phyloP scores from a whole-genome alignment of 129 eudicot genomes.

The Centrapalus pauciflorus region DNA sequence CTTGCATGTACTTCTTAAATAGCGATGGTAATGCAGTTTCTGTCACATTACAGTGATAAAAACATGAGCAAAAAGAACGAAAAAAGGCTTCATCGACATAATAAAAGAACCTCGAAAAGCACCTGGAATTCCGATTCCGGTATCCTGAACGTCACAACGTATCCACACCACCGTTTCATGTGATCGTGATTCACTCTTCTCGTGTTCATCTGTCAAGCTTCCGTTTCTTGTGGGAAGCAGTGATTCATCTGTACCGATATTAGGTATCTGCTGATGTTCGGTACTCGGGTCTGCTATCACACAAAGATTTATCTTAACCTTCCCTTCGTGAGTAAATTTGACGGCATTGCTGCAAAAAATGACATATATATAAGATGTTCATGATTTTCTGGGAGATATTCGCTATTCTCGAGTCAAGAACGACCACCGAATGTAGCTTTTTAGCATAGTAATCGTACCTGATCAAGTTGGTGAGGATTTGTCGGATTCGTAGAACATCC shows the following conservation, averaged over 20 bases:
- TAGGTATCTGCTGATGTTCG: slow-evolving; percentile 14
- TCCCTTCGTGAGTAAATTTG: slow-evolving; percentile 84
- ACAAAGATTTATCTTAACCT: slow-evolving; percentile 71
- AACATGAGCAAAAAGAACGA: slow-evolving; percentile 2
- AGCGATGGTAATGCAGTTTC: slow-evolving; percentile 66
- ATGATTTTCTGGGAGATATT: background rate
- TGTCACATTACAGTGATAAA: slow-evolving; percentile 29
- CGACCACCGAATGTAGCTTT: no score
- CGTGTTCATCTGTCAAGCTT: slow-evolving; percentile 16
- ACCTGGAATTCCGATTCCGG: slow-evolving; percentile 88
- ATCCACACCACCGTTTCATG: slow-evolving; percentile 69
- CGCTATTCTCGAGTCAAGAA: background rate
- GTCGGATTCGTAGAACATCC: slow-evolving; percentile 80
- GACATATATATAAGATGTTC: background rate
- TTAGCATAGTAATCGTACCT: slow-evolving; percentile 36
- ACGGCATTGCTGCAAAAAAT: slow-evolving; percentile 64
- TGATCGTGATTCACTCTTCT: slow-evolving; percentile 14
- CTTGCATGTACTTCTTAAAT: slow-evolving; percentile 88
- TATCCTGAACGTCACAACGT: slow-evolving; percentile 72
- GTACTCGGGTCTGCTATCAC: slow-evolving; percentile 41
- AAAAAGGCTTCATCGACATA: background rate
- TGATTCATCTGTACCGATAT: slow-evolving; percentile 19
- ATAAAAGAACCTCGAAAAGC: background rate
- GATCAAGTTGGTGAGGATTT: slow-evolving; percentile 79
- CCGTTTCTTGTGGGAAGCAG: slow-evolving; percentile 8